Conservation (phyloP, 2,329 filamentous ascomycete genomes). For the Aspergillus cejpii region DNA sequence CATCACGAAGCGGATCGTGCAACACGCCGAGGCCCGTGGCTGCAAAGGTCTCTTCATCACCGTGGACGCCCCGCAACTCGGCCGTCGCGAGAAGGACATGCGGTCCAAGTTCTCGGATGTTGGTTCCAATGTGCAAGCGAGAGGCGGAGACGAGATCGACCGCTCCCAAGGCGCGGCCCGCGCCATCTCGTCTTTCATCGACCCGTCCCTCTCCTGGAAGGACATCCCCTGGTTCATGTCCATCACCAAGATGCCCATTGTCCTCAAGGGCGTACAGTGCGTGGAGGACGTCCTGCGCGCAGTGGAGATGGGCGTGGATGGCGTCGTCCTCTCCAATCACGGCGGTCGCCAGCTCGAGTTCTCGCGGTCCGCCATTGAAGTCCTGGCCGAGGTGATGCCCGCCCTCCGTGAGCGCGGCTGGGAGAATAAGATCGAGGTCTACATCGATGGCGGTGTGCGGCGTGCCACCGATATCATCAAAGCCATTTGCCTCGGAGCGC, state of each 20-base stretch:
- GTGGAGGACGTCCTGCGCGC: slow-evolving; percentile 90
- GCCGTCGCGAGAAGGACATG: slow-evolving; percentile 96
- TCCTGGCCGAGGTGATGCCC: slow-evolving; percentile 89
- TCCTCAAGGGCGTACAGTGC: slow-evolving; percentile 93
- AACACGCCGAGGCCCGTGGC: slow-evolving; percentile 84
- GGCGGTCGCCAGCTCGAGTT: slow-evolving; percentile 92
- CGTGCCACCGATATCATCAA: slow-evolving; percentile 93
- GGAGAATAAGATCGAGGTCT: slow-evolving; percentile 75
- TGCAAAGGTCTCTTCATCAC: slow-evolving; percentile 98
- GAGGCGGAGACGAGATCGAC: slow-evolving; percentile 63
- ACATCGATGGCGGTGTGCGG: slow-evolving; percentile 81
- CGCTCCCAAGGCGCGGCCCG: slow-evolving; percentile 86
- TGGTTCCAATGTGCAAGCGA: slow-evolving; percentile 71
- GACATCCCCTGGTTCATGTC: slow-evolving; percentile 89
- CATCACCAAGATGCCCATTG: slow-evolving; percentile 89
- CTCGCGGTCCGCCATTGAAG: slow-evolving; percentile 78
- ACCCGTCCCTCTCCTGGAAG: slow-evolving; percentile 86
- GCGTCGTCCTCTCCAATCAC: slow-evolving; percentile 92
- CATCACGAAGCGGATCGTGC: slow-evolving; percentile 82
- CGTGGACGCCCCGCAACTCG: slow-evolving; percentile 92
- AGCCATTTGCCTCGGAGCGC: slow-evolving; percentile 84
- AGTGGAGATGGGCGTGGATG: slow-evolving; percentile 73
- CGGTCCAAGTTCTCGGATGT: slow-evolving; percentile 80
- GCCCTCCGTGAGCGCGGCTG: slow-evolving; percentile 67
- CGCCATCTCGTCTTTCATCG: slow-evolving; percentile 94